phyloP scores from a whole-genome alignment of 305 asterid species.

The Nicotiana rustica region DNA sequence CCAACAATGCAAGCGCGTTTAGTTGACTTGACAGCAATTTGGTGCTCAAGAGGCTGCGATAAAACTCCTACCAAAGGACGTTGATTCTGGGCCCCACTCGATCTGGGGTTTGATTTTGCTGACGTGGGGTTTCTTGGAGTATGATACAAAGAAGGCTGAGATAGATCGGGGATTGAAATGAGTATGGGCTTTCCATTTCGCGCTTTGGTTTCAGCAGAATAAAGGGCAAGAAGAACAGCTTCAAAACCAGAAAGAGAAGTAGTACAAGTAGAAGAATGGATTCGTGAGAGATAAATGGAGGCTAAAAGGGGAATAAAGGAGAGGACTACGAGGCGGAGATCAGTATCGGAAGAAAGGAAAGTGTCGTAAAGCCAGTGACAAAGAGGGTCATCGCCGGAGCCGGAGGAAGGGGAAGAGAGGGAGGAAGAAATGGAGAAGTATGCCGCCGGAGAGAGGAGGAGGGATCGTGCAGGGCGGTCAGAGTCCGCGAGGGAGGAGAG shows the following conservation, averaged over 20 bases:
- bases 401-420: slow-evolving; percentile 64
- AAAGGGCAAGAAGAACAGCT: slow-evolving; percentile 81
- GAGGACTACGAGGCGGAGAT: slow-evolving; percentile 85
- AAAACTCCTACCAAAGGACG: slow-evolving; percentile 61
- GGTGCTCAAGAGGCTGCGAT: slow-evolving; percentile 82
- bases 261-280: slow-evolving; percentile 59
- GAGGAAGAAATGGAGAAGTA: slow-evolving; percentile 69
- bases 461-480: slow-evolving; percentile 93
- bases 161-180: slow-evolving; percentile 83
- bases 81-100: slow-evolving; percentile 28
- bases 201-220: slow-evolving; percentile 76
- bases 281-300: slow-evolving; percentile 70
- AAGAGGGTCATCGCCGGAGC: slow-evolving; percentile 77
- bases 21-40: slow-evolving; percentile 88
- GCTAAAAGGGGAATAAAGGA: slow-evolving; percentile 74
- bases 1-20: slow-evolving; percentile 91
- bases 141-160: slow-evolving; percentile 91
- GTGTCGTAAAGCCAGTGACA: slow-evolving; percentile 98
- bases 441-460: slow-evolving; percentile 79
- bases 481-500: slow-evolving; percentile 83
- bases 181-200: slow-evolving; percentile 80
- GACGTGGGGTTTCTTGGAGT: slow-evolving; percentile 59
- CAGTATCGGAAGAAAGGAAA: slow-evolving; percentile 74
- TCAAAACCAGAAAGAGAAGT: slow-evolving; percentile 83
- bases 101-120: slow-evolving; percentile 48